Percentiles rank a stretch among this genome's conserved stretches.
Conservation (phyloP, 2,329 filamentous ascomycete genomes). For the Ascochyta koolunga region DNA sequence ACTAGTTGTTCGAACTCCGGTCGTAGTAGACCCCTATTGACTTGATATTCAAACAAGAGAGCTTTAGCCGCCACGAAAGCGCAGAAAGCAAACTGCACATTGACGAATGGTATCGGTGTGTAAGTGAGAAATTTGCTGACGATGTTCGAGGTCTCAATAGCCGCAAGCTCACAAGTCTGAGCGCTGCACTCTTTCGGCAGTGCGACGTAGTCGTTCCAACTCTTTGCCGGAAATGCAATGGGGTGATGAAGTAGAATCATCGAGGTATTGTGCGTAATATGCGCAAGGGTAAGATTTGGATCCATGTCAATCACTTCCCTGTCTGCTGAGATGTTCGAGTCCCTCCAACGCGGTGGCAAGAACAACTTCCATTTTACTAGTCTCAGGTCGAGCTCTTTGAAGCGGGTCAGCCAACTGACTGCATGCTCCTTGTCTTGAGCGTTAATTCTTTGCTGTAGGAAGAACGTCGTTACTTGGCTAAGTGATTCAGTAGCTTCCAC, state of each 20-base stretch:
- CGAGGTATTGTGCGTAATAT: constrained; percentile 45
- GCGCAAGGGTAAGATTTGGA: constrained; percentile 42
- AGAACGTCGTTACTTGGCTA: constrained; percentile 44
- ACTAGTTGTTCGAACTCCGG: constrained; percentile 35
- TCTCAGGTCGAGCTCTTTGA: constrained; percentile 44
- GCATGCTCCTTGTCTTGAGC: constrained; percentile 46
- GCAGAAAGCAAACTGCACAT: constrained; percentile 43
- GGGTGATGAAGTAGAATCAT: constrained; percentile 45
- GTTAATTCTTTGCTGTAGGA: constrained; percentile 42
- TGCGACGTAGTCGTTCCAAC: constrained; percentile 42
- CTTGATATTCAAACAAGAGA: constrained; percentile 37
- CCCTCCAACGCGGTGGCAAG: constrained; percentile 41
- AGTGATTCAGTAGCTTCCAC: constrained; percentile 43
- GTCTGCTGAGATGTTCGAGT: constrained; percentile 41
- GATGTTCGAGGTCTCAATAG: constrained; percentile 42
- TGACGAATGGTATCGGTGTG: constrained; percentile 40
- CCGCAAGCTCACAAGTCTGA: constrained; percentile 43
- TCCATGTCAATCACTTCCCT: constrained; percentile 41
- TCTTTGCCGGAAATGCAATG: constrained; percentile 38
- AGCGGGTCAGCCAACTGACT: constrained; percentile 42
- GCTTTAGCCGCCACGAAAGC: constrained; percentile 42
- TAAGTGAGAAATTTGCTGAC: constrained; percentile 41
- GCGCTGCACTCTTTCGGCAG: constrained; percentile 42
- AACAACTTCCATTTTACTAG: constrained; percentile 45
- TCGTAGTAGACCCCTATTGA: constrained; percentile 21